Base-by-base conservation (phyloP, 2,329 filamentous ascomycete species). In the Penicillium crustosum region DNA sequence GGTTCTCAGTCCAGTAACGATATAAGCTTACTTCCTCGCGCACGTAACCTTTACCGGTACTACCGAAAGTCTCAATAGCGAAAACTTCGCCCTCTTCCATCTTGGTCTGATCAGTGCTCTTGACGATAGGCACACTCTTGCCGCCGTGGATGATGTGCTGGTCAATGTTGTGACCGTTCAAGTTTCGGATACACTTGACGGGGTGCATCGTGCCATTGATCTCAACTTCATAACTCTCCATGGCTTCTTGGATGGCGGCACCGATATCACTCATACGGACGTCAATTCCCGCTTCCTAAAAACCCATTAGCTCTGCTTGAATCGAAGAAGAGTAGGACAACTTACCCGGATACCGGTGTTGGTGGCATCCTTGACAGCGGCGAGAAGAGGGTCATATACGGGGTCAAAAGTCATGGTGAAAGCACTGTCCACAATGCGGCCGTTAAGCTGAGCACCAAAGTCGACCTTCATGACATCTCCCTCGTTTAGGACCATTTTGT, bases 51-150 rank as follows among this genome's bases (percentile, higher is more conserved):
- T 91, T 93, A 63, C 93, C 93, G 23, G 93, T 97, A 73, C 89
- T 94, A 60, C 93, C 93, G 75, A 97, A 97, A 0, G 93, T 97
- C 80, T 97, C 93, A 67, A 97, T 96, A 63, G 93, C 93, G 75
- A 95, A 97, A 19, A 92, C 88, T 71, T 97, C 93, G 42, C 92
- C 92, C 77, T 97, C 93, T 78, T 97, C 93, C 93, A 97, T 97
- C 83, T 96, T 96, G 52, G 91, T 95, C 73, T 88, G 86, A 70
- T 96, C 91, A 61, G 85, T 85, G 61, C 86, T 88, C 81, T 96
- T 96, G 63, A 97, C 91, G 69, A 97, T 96, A 0, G 93, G 93
- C 51, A 97, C 91, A 65, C 90, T 92, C 82, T 97, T 97, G 53
- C 75, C 89, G 57, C 93, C 92, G 78, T 97, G 93, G 68, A 97